Conservation (phyloP, 257 asterid genomes). For the Primulina eburnea region DNA sequence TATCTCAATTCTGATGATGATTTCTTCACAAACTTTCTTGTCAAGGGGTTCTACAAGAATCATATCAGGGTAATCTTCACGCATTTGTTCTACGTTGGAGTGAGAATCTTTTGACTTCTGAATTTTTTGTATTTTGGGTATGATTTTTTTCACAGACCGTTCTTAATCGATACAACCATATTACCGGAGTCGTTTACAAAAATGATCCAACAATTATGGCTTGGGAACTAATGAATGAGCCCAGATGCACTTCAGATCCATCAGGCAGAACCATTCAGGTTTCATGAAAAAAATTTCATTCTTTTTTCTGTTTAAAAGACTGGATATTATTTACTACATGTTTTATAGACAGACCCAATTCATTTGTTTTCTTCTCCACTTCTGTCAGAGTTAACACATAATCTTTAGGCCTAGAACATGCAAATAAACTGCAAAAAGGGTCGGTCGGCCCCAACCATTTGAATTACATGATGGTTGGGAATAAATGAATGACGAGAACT, state of each 20-base stretch:
- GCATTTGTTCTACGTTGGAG: no score
- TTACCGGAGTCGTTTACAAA: constrained; percentile 60
- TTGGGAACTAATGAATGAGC: constrained; percentile 98
- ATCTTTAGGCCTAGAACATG: no score
- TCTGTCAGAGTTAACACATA: no score
- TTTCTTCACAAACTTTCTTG: constrained; percentile 63
- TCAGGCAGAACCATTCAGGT: constrained; percentile 88
- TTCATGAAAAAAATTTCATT: no score
- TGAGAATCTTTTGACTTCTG: not conserved
- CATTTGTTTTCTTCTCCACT: no score
- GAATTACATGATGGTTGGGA: not conserved
- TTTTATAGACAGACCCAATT: no score
- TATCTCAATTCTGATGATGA: constrained; percentile 74
- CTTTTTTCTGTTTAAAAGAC: no score
- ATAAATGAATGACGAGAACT: constrained; percentile 13
- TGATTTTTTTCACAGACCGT: constrained; percentile 49
- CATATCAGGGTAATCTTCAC: constrained; percentile 51
- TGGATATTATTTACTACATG: no score
- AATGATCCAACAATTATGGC: constrained; percentile 98
- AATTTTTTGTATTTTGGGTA: not conserved
- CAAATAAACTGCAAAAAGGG: no score
- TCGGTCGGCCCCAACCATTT: constrained; percentile 22
- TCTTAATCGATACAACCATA: constrained; percentile 61
- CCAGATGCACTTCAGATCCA: constrained; percentile 85
- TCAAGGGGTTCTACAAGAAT: constrained; percentile 67